Evolutionary conservation across 2,329 filamentous ascomycete genomes (phyloP).

Genomic region (Neurospora crassa): DNA sequence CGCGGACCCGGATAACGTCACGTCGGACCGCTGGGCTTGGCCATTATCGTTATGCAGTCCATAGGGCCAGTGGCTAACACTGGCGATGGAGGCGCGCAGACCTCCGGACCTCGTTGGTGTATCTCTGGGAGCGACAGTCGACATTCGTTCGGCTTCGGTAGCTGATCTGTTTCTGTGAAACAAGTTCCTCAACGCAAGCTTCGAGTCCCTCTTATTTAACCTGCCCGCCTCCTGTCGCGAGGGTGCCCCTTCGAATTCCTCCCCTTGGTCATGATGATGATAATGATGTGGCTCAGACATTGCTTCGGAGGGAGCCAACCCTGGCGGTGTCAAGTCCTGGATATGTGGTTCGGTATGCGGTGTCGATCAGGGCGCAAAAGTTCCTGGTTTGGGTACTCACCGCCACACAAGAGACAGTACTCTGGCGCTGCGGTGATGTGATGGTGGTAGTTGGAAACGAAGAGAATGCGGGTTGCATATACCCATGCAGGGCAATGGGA

Average conservation of each 20-base stretch:
- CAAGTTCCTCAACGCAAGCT: slow-evolving; percentile 39
- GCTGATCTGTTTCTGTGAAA: slow-evolving; percentile 36
- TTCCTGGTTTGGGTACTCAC: background rate
- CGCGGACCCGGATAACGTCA: slow-evolving; percentile 19
- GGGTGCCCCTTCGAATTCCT: slow-evolving; percentile 30
- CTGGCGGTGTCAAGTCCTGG: background rate
- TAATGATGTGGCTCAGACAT: background rate
- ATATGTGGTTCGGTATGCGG: background rate
- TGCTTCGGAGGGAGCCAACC: background rate
- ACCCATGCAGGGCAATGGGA: background rate
- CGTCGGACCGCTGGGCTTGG: slow-evolving; percentile 25
- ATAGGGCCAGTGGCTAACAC: slow-evolving; percentile 35
- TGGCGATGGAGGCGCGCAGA: slow-evolving; percentile 36
- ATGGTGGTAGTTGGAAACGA: background rate
- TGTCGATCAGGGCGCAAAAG: background rate
- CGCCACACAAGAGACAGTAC: background rate
- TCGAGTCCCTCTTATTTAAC: slow-evolving; percentile 39
- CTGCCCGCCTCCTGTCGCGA: slow-evolving; percentile 32
- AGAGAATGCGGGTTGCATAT: background rate
- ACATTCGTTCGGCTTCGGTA: slow-evolving; percentile 23
- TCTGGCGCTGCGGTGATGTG: background rate
- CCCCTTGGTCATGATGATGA: slow-evolving; percentile 4
- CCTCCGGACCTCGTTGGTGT: slow-evolving; percentile 24
- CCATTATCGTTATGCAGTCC: slow-evolving; percentile 20
- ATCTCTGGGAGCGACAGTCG: slow-evolving; percentile 16